These are phyloP conservation scores for Pythium coloratum DNA, from an alignment of 352 stramenopile species.

Conservation along the genomic window DNA sequence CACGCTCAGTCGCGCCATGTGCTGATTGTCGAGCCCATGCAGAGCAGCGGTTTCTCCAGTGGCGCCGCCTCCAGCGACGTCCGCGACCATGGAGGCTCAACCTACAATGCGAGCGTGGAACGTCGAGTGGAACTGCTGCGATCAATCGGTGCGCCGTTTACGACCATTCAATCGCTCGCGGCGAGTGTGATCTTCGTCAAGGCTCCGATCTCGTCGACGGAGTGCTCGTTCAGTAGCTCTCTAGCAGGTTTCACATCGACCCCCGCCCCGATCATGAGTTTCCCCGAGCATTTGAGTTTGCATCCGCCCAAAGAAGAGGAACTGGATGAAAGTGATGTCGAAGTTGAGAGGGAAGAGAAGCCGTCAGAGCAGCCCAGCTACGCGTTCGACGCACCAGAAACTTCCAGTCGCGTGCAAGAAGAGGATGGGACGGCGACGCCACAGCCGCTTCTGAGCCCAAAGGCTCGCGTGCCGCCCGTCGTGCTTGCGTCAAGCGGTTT, in stretches of 20 bases:
- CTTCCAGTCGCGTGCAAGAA: not conserved
- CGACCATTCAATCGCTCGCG: conserved; percentile 78
- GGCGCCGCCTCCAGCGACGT: conserved; percentile 52
- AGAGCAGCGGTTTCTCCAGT: conserved; percentile 55
- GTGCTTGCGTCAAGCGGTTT: not conserved
- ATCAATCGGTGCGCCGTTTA: conserved; percentile 63
- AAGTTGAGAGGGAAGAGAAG: conserved; percentile 1
- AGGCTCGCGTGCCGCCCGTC: not conserved
- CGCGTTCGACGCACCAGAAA: conserved; percentile 1
- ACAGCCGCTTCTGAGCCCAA: not conserved
- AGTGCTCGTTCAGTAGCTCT: conserved; percentile 66
- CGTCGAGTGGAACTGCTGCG: conserved; percentile 62
- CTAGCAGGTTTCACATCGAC: conserved; percentile 54
- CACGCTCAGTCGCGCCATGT: conserved; percentile 48
- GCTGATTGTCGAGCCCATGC: conserved; percentile 61
- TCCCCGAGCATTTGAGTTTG: conserved; percentile 70
- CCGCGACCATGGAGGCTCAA: conserved; percentile 16
- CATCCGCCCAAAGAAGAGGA: conserved; percentile 27
- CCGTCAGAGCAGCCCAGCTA: not conserved
- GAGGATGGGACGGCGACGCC: conserved; percentile 1
- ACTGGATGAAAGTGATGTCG: conserved; percentile 28
- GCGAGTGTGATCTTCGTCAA: conserved; percentile 85
- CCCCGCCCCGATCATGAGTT: conserved; percentile 56
- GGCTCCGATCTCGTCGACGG: conserved; percentile 45
- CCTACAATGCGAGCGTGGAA: conserved; percentile 39